Percentiles rank a stretch among this genome's conserved stretches.
Conservation (phyloP, 140 eudicot genomes). For the Flaveria floridana region DNA sequence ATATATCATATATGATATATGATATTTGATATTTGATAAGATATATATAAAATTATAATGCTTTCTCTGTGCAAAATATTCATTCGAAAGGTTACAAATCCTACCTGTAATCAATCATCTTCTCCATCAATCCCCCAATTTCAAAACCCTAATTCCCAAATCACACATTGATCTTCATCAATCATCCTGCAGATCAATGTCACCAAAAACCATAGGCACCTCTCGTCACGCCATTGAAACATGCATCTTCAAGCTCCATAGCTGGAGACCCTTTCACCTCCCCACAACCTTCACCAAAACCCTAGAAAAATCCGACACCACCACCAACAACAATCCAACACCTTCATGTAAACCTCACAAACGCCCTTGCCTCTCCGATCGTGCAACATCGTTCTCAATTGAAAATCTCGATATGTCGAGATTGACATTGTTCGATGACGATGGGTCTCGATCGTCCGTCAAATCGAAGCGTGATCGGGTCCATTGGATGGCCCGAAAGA, state of each 20-base stretch:
- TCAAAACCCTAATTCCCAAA: conserved; percentile 27
- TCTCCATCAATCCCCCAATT: conserved; percentile 12
- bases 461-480: conserved; percentile 39
- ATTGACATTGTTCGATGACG: conserved; percentile 66
- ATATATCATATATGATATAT: too few species aligned
- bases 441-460: conserved; percentile 33
- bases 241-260: conserved; percentile 69
- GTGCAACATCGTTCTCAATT: conserved; percentile 67
- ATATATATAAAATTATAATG: too few species aligned
- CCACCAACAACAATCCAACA: not conserved
- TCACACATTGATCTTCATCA: not conserved
- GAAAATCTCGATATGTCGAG: conserved; percentile 71
- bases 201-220: conserved; percentile 46
- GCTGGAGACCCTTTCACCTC: conserved; percentile 74
- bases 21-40: too few species aligned
- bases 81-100: not conserved
- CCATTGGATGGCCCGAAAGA: conserved; percentile 57
- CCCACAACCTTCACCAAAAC: conserved; percentile 47
- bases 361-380: conserved; percentile 79
- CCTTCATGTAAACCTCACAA: conserved; percentile 49
- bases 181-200: conserved; percentile 39
- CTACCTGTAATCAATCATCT: not conserved
- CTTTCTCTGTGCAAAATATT: not conserved
- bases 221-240: conserved; percentile 66
- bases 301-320: conserved; percentile 51